phyloP scores from a whole-genome alignment of 805 yeast species.

The Lachancea meyersii region DNA sequence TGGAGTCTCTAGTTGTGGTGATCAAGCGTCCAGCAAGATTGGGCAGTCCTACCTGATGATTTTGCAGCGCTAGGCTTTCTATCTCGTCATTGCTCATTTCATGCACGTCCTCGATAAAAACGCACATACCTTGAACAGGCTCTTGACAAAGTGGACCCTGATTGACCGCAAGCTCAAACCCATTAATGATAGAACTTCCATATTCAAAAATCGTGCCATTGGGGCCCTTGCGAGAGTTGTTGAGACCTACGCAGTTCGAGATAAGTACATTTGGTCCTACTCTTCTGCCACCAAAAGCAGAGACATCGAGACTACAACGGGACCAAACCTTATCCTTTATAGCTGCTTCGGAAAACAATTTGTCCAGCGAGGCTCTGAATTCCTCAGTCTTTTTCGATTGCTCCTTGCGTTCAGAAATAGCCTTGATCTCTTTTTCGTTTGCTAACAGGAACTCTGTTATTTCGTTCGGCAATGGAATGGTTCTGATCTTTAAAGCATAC shows the following conservation, averaged over 20 bases:
- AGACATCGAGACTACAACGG: slow-evolving; percentile 37
- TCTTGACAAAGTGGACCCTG: slow-evolving; percentile 90
- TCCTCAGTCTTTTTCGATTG: slow-evolving; percentile 21
- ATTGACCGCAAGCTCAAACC: slow-evolving; percentile 73
- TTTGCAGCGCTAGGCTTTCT: slow-evolving; percentile 16
- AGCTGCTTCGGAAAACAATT: slow-evolving; percentile 26
- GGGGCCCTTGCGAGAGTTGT: slow-evolving; percentile 23
- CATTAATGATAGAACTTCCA: slow-evolving; percentile 66
- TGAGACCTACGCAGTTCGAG: slow-evolving; percentile 32
- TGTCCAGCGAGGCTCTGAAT: slow-evolving; percentile 33
- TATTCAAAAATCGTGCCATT: slow-evolving; percentile 32
- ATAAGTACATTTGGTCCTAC: slow-evolving; percentile 69
- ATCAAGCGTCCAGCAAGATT: slow-evolving; percentile 68
- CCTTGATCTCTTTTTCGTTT: slow-evolving; percentile 41
- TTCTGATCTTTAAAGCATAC: slow-evolving; percentile 36
- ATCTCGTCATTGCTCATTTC: slow-evolving; percentile 29
- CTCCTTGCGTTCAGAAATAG: slow-evolving; percentile 28
- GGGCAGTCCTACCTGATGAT: slow-evolving; percentile 31
- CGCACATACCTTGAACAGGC: slow-evolving; percentile 75
- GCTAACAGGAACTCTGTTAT: slow-evolving; percentile 45
- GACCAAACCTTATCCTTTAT: slow-evolving; percentile 27
- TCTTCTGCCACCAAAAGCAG: slow-evolving; percentile 72
- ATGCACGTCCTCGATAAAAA: slow-evolving; percentile 40
- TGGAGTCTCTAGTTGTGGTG: slow-evolving; percentile 62
- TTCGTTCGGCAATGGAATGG: slow-evolving; percentile 50